Evolutionary conservation across 352 stramenopile genomes (phyloP).

Genomic region (Pythium plurisporium): DNA sequence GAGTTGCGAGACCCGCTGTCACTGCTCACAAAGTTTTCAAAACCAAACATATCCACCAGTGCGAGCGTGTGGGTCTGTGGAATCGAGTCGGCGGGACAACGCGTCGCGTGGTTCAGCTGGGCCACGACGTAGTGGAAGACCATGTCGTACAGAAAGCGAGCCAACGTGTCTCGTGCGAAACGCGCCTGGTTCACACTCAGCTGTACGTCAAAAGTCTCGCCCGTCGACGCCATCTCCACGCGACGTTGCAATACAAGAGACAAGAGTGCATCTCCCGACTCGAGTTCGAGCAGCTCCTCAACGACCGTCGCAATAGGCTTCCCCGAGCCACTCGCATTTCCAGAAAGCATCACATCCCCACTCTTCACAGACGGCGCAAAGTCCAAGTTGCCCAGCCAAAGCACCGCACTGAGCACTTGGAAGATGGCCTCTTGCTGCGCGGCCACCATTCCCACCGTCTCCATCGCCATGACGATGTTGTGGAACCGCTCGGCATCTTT

Average conservation of each 20-base stretch:
- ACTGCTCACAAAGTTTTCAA: slow-evolving; percentile 46
- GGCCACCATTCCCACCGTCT: slow-evolving; percentile 33
- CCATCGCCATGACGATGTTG: slow-evolving; percentile 47
- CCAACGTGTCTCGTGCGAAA: slow-evolving; percentile 50
- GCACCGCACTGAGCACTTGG: slow-evolving; percentile 52
- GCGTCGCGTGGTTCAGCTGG: slow-evolving; percentile 38
- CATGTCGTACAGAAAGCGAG: slow-evolving; percentile 51
- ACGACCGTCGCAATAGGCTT: slow-evolving; percentile 3
- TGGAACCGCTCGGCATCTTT: slow-evolving; percentile 65
- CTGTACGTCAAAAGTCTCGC: slow-evolving; percentile 48
- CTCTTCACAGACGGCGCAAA: slow-evolving; percentile 36
- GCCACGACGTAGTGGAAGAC: slow-evolving; percentile 42
- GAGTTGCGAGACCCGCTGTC: slow-evolving; percentile 53
- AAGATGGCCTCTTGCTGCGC: slow-evolving; percentile 52
- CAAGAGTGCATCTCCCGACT: neutral
- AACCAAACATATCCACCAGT: slow-evolving; percentile 75
- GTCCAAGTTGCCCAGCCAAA: slow-evolving; percentile 70
- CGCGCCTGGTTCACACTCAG: slow-evolving; percentile 43
- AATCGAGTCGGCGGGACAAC: neutral
- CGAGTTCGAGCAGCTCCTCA: slow-evolving; percentile 10
- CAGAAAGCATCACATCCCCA: too few relatives aligned
- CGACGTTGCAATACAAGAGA: slow-evolving; percentile 42
- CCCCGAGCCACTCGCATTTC: too few relatives aligned
- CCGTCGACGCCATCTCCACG: slow-evolving; percentile 40
- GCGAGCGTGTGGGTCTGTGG: slow-evolving; percentile 20